A percentile compares a stretch with the other conserved stretches of the same genome.
Evolutionary conservation across 208 protist genomes (phyloP).

Genomic region (Leishmania tarentolae): DNA sequence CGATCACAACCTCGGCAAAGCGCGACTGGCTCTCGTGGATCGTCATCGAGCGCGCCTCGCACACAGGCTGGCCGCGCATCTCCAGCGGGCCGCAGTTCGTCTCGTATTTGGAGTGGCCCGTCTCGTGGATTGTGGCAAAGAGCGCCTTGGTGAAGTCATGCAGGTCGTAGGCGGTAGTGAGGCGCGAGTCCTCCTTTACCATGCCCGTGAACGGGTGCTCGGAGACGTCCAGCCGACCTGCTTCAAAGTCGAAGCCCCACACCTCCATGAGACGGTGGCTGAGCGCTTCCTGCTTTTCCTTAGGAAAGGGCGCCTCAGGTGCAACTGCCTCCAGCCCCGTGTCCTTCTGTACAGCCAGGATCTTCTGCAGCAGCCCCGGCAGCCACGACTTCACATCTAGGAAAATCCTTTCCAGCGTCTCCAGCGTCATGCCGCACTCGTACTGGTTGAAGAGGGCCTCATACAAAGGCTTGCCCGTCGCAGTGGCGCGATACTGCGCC

Average conservation of each 20-base stretch:
- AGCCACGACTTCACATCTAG: conserved; percentile 77
- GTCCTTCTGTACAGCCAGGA: conserved; percentile 51
- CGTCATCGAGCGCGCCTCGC: conserved; percentile 54
- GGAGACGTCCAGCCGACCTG: conserved; percentile 80
- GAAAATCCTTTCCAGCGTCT: conserved; percentile 69
- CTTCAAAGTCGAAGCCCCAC: conserved; percentile 83
- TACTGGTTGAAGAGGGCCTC: conserved; percentile 78
- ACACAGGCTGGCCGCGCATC: conserved; percentile 65
- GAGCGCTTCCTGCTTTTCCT: conserved; percentile 61
- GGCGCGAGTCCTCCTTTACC: conserved; percentile 75
- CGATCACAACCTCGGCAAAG: conserved; percentile 79
- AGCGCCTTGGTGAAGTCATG: conserved; percentile 54
- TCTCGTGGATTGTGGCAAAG: conserved; percentile 83
- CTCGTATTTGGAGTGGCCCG: conserved; percentile 90
- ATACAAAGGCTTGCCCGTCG: conserved; percentile 52
- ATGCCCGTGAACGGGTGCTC: conserved; percentile 90
- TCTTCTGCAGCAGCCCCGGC: conserved; percentile 60
- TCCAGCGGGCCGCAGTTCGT: conserved; percentile 67
- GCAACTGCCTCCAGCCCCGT: conserved; percentile 19
- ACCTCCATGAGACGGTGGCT: conserved; percentile 53
- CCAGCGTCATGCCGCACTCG: conserved; percentile 76
- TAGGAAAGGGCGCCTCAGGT: conserved; percentile 47
- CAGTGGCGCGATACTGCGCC: conserved; percentile 41
- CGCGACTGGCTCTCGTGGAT: conserved; percentile 91
- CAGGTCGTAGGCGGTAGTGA: conserved; percentile 84